Base-by-base conservation (phyloP, 2,329 filamentous ascomycete genomes). In the Polytolypa hystricis region DNA sequence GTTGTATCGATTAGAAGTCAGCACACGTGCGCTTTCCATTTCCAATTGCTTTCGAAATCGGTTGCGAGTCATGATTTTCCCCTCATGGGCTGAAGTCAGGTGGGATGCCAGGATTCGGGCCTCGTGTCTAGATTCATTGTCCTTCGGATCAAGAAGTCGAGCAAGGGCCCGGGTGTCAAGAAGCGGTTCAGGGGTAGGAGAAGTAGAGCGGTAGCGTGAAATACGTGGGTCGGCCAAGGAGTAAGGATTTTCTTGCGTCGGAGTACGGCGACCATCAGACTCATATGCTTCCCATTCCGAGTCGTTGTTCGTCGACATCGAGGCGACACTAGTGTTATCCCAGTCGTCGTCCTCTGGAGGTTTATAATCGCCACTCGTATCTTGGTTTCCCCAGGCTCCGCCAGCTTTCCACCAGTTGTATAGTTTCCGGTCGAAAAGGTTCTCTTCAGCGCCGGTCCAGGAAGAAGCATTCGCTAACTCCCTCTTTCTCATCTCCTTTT, bases 371-470 rank as follows among this genome's bases (percentile, higher is more conserved):
- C 82, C 83, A 51, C 84, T 94, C 4, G 70, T 69, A 54, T 96
- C 89, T 20, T 79, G 69, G 11, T 79, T 78, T 1, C 89, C 87
- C 78, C 85, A 95, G 64, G 83, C 83, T 5, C 84, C 85, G 14
- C 84, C 85, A 37, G 70, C 67, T 35, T 81, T 77, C 82, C 85
- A 96, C 74, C 87, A 91, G 19, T 69, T 67, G 55, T 95, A 96
- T 2, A 95, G 64, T 40, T 77, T 79, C 2, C 71, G 69, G 45
- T 89, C 81, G 2, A 95, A 65, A 26, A 74, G 73, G 18, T 73
- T 71, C 47, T 91, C 82, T 27, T 77, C 64, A 5, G 65, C 45
- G 11, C 63, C 54, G 32, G 59, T 58, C 56, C 61, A 64, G 26
- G 55, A 47, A 19, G 46, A 56, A 51, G 52, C 56, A 38, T 55